Evolutionary conservation across 75 land plant genomes (phyloP).

Genomic region (Selaginella tamariscina): DNA sequence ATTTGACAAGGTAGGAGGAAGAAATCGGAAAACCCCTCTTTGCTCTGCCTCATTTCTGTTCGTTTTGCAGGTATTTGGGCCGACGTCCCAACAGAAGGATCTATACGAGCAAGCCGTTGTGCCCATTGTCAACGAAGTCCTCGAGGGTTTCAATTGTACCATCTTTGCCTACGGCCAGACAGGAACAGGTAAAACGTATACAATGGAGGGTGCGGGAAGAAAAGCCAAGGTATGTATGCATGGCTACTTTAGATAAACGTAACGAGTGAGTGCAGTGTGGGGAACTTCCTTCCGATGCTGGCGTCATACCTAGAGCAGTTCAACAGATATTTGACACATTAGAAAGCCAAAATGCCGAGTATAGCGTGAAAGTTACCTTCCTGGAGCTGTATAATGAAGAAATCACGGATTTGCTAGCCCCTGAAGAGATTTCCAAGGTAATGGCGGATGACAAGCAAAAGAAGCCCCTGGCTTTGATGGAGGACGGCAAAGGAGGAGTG

Average conservation of each 20-base stretch:
- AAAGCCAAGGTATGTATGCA: slow-evolving; percentile 49
- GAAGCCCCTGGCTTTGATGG: slow-evolving; percentile 91
- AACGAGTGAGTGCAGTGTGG: slow-evolving; percentile 32
- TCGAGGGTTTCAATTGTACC: slow-evolving; percentile 79
- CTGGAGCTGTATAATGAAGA: slow-evolving; percentile 97
- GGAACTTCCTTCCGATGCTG: slow-evolving; percentile 77
- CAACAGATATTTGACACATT: slow-evolving; percentile 75
- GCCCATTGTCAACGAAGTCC: slow-evolving; percentile 77
- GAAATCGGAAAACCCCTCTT: too few relatives aligned
- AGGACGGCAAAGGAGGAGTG: slow-evolving; percentile 95
- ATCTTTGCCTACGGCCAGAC: slow-evolving; percentile 89
- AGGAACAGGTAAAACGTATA: slow-evolving; percentile 94
- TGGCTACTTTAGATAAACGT: not conserved
- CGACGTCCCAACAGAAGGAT: slow-evolving; percentile 44
- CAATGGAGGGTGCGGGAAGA: slow-evolving; percentile 73
- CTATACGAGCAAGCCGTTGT: slow-evolving; percentile 52
- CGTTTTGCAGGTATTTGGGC: slow-evolving; percentile 65
- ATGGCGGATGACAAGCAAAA: slow-evolving; percentile 51
- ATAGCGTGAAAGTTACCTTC: slow-evolving; percentile 92
- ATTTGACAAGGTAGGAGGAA: slow-evolving; percentile 76
- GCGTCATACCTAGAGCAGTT: slow-evolving; percentile 78
- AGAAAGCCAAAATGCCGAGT: slow-evolving; percentile 75
- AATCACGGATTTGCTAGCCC: slow-evolving; percentile 77
- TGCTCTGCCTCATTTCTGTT: not conserved
- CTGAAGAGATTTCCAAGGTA: slow-evolving; percentile 56